These are phyloP conservation scores for Zostera marina DNA, from an alignment of 116 monocot species.

Conservation along the genomic window DNA sequence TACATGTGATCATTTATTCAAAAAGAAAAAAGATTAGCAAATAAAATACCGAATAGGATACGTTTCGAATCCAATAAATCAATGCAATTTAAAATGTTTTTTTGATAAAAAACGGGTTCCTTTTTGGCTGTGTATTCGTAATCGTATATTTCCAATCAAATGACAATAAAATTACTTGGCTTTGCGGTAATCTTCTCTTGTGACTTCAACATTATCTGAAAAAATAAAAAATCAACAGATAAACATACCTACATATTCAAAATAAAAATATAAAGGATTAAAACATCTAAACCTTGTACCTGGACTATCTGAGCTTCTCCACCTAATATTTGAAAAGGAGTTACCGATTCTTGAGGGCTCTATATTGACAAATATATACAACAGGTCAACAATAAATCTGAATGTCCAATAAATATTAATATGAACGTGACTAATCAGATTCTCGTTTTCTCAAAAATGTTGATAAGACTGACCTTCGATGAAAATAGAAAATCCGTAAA, in stretches of 20 bases:
- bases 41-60: background rate
- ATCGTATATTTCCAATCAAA: background rate
- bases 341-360: constrained; percentile 50
- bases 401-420: no score
- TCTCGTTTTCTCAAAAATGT: no score
- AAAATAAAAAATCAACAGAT: background rate
- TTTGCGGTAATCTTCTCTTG: constrained; percentile 87
- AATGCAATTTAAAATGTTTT: no score
- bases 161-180: constrained; percentile 38
- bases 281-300: constrained; percentile 17
- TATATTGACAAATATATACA: constrained; percentile 9
- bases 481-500: no score
- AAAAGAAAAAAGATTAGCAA: background rate
- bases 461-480: no score
- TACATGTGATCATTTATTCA: background rate
- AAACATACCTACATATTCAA: background rate
- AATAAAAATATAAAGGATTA: background rate
- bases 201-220: constrained; percentile 90
- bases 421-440: no score
- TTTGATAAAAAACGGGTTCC: no score
- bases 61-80: no score
- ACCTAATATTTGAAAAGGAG: constrained; percentile 91
- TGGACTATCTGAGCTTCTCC: constrained; percentile 95
- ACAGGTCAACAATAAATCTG: no score
- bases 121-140: no score